Evolutionary conservation across 129 eudicot genomes (phyloP).

Genomic region (Ambrosia trifida): DNA sequence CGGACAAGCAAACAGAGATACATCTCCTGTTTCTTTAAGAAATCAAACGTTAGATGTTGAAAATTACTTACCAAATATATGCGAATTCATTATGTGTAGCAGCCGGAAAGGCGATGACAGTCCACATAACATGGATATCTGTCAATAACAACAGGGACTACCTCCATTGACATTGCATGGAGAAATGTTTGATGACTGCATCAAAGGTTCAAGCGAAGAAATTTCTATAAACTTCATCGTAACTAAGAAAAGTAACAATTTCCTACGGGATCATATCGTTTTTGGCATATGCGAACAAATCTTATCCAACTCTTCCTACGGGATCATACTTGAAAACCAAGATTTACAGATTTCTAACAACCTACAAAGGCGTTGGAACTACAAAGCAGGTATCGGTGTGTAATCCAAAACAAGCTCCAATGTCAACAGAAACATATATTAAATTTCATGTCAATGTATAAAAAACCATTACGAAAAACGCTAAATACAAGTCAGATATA

Average conservation of each 20-base stretch:
- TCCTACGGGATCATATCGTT: background rate
- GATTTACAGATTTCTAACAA: background rate
- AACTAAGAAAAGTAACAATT: background rate
- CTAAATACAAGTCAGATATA: slow-evolving; percentile 21
- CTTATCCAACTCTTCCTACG: background rate
- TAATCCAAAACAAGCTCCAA: slow-evolving; percentile 1
- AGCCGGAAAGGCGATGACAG: slow-evolving; percentile 53
- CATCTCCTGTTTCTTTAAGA: background rate
- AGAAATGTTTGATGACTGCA: slow-evolving; percentile 83
- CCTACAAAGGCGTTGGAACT: slow-evolving; percentile 19
- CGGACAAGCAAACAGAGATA: slow-evolving; percentile 42
- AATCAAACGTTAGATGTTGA: background rate
- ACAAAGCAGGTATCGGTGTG: background rate
- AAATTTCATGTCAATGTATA: slow-evolving; percentile 23
- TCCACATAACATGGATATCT: slow-evolving; percentile 66
- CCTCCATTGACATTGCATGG: slow-evolving; percentile 61
- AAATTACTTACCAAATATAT: slow-evolving; percentile 11
- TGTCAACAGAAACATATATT: slow-evolving; percentile 18
- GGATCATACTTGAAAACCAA: background rate
- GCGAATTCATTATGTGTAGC: slow-evolving; percentile 46
- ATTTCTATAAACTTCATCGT: slow-evolving; percentile 40
- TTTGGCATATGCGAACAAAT: slow-evolving; percentile 5
- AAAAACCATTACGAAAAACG: background rate
- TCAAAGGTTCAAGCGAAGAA: slow-evolving; percentile 65
- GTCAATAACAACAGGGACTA: slow-evolving; percentile 64